phyloP scores from a whole-genome alignment of 768 basidiomycete species.

The Paxillus involutus region DNA sequence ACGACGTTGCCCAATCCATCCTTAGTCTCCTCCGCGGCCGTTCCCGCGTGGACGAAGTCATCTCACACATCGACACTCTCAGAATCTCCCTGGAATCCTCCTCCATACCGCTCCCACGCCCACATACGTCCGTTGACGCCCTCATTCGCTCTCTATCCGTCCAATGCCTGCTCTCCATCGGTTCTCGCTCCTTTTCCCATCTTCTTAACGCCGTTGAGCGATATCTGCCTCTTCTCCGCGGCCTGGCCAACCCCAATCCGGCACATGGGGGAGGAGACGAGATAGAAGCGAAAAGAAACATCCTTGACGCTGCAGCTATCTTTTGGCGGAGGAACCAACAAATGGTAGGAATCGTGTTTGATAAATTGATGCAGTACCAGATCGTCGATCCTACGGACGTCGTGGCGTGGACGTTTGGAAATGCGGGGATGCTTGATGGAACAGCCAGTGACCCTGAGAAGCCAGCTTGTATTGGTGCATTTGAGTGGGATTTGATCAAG shows the following conservation, averaged over 20 bases:
- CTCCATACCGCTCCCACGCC: conserved; percentile 49
- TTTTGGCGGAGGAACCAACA: conserved; percentile 89
- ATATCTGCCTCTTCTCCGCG: conserved; percentile 76
- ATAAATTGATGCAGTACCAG: conserved; percentile 98
- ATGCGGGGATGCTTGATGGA: conserved; percentile 35
- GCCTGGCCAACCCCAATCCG: conserved; percentile 39
- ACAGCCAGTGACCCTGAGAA: conserved; percentile 28
- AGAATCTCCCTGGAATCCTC: conserved; percentile 60
- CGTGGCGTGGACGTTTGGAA: conserved; percentile 77
- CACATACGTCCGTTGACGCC: conserved; percentile 57
- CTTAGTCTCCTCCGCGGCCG: conserved; percentile 81
- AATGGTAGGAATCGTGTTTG: conserved; percentile 89
- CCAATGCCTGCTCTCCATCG: conserved; percentile 88
- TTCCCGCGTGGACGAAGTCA: conserved; percentile 77
- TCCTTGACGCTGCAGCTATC: conserved; percentile 65
- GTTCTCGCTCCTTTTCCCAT: conserved; percentile 95
- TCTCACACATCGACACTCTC: conserved; percentile 68
- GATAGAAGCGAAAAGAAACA: conserved; percentile 62
- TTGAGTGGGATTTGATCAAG: conserved; percentile 85
- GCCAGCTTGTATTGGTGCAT: conserved; percentile 45
- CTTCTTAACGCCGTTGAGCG: conserved; percentile 97
- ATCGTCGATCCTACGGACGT: conserved; percentile 94
- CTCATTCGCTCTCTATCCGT: conserved; percentile 76
- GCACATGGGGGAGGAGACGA: conserved; percentile 33
- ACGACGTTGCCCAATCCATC: conserved; percentile 77